Evolutionary conservation across 768 basidiomycete genomes (phyloP), one percentile per base, ranked within the genome.

Genomic region (Trametes maxima): DNA sequence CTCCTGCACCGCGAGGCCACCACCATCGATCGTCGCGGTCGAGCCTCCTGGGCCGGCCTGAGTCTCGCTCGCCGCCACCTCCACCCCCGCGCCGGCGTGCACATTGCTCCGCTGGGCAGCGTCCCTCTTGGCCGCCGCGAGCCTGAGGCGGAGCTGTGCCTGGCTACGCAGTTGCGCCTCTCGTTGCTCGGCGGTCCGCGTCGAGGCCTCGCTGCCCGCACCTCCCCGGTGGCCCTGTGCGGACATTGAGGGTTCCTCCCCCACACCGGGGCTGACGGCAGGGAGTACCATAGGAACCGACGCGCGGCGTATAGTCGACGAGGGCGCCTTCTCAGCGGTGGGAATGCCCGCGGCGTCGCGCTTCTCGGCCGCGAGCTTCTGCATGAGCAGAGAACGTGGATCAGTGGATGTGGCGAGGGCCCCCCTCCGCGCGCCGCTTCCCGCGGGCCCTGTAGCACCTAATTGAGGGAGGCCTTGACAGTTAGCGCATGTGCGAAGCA

Each of bases 151-250:
- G 64, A 85, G 65, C 59, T 76, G 81, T 42, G 82, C 80, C 66
- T 80, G 80, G 52, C 70, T 72, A 53, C 83, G 80, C 64, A 85
- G 73, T 57, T 72, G 74, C 49, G 74, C 75, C 65, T 86, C 84
- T 74, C 72, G 65, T 21, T 57, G 57, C 33, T 58, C 64, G 57
- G 64, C 63, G 58, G 45, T 50, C 59, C 51, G 53, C 54, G 43
- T 58, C 50, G 46, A 56, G 45, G 65, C 36, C 42, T 40, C 57
- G 56, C 35, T 46, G 52, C 53, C 44, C 33, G 40, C 28, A 33
- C 28, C 4, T 33, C 28, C 28, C 4, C 28, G 4, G 28, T 8
- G 28, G 8, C 8, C 28, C 28, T 33, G 44, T 24, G 54, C 47
- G 52, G 57, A 48, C 35, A 49, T 54, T 54, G 56, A 42, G 53